phyloP scores from a whole-genome alignment of 768 basidiomycete genomes.

The Cystobasidium ongulense region DNA sequence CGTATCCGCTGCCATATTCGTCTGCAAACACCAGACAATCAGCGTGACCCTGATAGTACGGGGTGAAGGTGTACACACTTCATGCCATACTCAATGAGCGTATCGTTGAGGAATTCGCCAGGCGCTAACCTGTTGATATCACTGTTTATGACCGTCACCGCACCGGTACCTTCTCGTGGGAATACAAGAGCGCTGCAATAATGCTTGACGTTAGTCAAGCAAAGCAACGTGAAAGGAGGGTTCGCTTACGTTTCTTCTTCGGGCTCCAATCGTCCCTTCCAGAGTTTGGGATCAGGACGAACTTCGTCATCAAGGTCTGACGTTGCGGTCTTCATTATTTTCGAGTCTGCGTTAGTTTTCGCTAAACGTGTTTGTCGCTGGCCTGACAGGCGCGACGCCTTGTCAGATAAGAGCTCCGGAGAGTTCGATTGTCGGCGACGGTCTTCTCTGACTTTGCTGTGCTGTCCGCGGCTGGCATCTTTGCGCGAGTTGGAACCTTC shows the following conservation, averaged over 20 bases:
- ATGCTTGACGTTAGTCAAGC: not conserved
- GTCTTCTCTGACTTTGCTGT: not conserved
- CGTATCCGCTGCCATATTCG: slow-evolving; percentile 56
- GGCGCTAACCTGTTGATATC: slow-evolving; percentile 67
- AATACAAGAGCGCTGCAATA: slow-evolving; percentile 11
- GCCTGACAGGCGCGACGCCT: not conserved
- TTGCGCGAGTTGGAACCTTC: no score
- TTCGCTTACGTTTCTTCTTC: not conserved
- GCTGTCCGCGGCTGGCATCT: no score
- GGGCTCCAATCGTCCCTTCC: not conserved
- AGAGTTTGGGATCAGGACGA: not conserved
- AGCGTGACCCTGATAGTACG: not conserved
- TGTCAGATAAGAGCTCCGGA: not conserved
- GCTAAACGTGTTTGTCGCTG: not conserved
- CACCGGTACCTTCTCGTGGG: slow-evolving; percentile 29
- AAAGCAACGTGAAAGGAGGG: not conserved
- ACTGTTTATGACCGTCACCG: slow-evolving; percentile 66
- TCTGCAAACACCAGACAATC: slow-evolving; percentile 47
- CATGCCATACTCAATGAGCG: slow-evolving; percentile 87
- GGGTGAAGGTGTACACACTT: slow-evolving; percentile 54
- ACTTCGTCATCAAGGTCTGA: not conserved
- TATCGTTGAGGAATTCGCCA: slow-evolving; percentile 88
- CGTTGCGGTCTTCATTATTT: not conserved
- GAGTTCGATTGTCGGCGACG: not conserved
- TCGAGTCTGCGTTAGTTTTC: not conserved